These are phyloP conservation scores for Euptelea pleiosperma DNA, from an alignment of 164 flowering plant species.

Conservation along the genomic window DNA sequence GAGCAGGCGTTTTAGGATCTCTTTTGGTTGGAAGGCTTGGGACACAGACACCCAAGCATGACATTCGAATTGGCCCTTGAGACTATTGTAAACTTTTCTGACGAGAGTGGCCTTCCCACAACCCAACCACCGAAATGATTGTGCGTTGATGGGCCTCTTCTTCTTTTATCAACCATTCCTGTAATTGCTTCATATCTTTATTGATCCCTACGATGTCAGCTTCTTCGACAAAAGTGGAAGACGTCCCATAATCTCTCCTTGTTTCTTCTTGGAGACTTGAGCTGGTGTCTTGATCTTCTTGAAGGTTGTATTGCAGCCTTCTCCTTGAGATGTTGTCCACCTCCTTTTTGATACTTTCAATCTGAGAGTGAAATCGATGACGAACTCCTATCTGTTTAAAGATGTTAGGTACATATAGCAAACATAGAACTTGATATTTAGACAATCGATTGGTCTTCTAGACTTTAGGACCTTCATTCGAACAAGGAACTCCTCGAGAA, in stretches of 20 bases:
- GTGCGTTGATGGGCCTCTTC: not conserved
- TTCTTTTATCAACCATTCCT: not conserved
- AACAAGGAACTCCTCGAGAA: not conserved
- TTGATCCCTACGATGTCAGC: not conserved
- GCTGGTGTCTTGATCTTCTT: not conserved
- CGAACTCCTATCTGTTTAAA: not conserved
- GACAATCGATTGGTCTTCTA: not conserved
- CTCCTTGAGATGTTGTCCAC: not conserved
- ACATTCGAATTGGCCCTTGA: no score
- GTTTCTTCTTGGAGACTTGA: not conserved
- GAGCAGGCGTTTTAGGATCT: not conserved
- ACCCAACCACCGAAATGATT: not conserved
- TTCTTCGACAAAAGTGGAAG: not conserved
- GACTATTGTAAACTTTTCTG: no score
- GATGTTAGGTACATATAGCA: not conserved
- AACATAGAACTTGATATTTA: no score
- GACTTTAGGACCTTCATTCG: not conserved
- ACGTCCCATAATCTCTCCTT: not conserved
- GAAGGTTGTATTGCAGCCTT: not conserved
- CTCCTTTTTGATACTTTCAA: not conserved
- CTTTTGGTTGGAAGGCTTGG: not conserved
- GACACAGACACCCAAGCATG: not conserved
- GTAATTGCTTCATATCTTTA: not conserved
- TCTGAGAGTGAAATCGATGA: not conserved
- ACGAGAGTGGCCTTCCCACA: not conserved